These are phyloP conservation scores for Cronartium quercuum DNA, from an alignment of 1,284 basidiomycete genomes.

Conservation along the genomic window DNA sequence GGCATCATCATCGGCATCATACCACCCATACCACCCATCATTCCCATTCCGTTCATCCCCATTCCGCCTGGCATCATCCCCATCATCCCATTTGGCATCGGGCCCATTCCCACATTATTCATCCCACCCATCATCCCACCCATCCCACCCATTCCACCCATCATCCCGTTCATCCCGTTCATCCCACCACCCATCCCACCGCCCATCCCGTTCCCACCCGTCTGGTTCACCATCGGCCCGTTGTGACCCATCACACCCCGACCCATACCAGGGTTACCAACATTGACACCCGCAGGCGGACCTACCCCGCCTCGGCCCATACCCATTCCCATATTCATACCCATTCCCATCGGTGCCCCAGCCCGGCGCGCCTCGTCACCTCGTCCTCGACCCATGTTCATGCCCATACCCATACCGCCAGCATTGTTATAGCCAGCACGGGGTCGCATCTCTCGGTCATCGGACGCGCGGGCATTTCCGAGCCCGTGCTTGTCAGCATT, in stretches of 20 bases:
- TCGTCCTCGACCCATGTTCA: not conserved
- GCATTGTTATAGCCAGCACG: constrained; percentile 12
- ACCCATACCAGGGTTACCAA: constrained; percentile 4
- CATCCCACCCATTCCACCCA: constrained; percentile 9
- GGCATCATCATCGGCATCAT: constrained; percentile 25
- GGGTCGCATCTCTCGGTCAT: constrained; percentile 20
- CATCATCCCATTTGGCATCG: constrained; percentile 27
- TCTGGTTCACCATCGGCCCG: not conserved
- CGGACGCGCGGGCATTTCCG: not conserved
- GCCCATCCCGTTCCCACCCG: not conserved
- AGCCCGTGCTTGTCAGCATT: constrained; percentile 31
- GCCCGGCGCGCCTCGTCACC: constrained; percentile 5
- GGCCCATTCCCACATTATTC: constrained; percentile 20
- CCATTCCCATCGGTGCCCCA: constrained; percentile 4
- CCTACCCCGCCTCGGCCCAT: constrained; percentile 28
- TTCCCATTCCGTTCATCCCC: constrained; percentile 16
- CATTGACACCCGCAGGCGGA: not conserved
- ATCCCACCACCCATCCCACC: constrained; percentile 29
- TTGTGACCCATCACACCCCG: not conserved
- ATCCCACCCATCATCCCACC: constrained; percentile 5
- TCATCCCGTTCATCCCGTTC: constrained; percentile 30
- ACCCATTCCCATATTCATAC: not conserved
- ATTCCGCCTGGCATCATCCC: constrained; percentile 22
- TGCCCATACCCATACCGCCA: not conserved
- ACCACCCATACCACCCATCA: constrained; percentile 10